Evolutionary conservation across 805 yeast species (phyloP).

Genomic region (Metschnikowia proteae): DNA sequence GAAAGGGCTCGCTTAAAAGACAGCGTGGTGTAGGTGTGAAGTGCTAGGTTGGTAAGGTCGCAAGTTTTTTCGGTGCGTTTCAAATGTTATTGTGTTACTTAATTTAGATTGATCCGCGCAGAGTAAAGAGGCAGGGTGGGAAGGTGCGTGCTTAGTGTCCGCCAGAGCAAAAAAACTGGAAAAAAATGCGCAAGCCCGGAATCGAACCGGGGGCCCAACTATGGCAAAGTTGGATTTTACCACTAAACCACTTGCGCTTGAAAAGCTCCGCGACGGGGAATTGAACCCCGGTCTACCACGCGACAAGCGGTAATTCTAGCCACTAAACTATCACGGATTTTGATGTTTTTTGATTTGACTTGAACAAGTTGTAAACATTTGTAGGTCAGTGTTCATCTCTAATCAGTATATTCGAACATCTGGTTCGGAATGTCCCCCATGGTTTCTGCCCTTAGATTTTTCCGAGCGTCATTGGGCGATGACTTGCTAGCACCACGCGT

Average conservation of each 20-base stretch:
- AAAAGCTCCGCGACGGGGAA: slow-evolving; percentile 21
- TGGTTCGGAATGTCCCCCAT: no score
- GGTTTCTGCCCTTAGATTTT: no score
- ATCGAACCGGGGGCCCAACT: slow-evolving; percentile 23
- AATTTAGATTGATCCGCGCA: not conserved
- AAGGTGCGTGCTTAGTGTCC: no score
- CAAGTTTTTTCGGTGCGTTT: slow-evolving; percentile 3
- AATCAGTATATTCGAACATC: no score
- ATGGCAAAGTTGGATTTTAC: slow-evolving; percentile 22
- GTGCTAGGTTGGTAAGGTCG: not conserved
- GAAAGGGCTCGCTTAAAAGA: not conserved
- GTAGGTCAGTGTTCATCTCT: no score
- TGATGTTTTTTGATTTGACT: not conserved
- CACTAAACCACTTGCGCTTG: slow-evolving; percentile 21
- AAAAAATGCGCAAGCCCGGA: slow-evolving; percentile 21
- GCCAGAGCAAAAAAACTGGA: not conserved
- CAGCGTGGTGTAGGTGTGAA: not conserved
- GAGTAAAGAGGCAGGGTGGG: not conserved
- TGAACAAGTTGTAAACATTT: no score
- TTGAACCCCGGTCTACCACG: slow-evolving; percentile 23
- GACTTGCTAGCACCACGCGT: no score
- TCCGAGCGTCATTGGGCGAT: no score
- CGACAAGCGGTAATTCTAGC: slow-evolving; percentile 23
- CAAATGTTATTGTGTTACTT: slow-evolving; percentile 4
- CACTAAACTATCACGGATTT: slow-evolving; percentile 22